Base-by-base conservation (phyloP, 495 filamentous ascomycete genomes). In the Poronia punctata region DNA sequence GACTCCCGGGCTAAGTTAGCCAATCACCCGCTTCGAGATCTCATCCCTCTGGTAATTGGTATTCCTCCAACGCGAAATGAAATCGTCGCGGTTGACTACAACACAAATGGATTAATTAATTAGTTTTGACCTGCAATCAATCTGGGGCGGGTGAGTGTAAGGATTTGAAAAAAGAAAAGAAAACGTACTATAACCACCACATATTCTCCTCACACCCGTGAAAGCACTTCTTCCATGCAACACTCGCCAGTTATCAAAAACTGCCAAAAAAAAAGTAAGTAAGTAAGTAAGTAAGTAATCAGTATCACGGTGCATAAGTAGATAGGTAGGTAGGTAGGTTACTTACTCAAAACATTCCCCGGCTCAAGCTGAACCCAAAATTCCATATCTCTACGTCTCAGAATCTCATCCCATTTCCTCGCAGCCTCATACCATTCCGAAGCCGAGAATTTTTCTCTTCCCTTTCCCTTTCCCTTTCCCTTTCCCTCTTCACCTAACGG, bases 201-300 rank as follows among this genome's bases (percentile, higher is more conserved):
- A 93, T 60, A 97, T 83, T 49, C 88, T 79, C 49, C 90, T 69
- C 52, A 82, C 82, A 12, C 90, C 90, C 6, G 76, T 82, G 53
- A 95, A 97, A 10, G 76, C 72, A 15, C 76, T 74, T 46, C 90
- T 70, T 3, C 88, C 90, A 60, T 97, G 90, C 32, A 97, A 61
- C 40, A 94, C 86, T 43, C 90, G 74, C 88, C 88, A 96, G 54
- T 97, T 96, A 59, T 97, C 86, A 57, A 97, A 95, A 14, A 95
- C 82, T 86, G 40, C n/a, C n/a, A n/a, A n/a, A n/a, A n/a, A n/a
- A n/a, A n/a, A n/a, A n/a, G n/a, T n/a, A n/a, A n/a, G n/a, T n/a
- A n/a, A n/a, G n/a, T n/a, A n/a, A n/a, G n/a, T n/a, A n/a, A n/a
- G n/a, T n/a, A n/a, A n/a, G n/a, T n/a, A n/a, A n/a, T n/a, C n/a